Evolutionary conservation across 345 rosid species (phyloP).

Genomic region (Abelmoschus esculentus): DNA sequence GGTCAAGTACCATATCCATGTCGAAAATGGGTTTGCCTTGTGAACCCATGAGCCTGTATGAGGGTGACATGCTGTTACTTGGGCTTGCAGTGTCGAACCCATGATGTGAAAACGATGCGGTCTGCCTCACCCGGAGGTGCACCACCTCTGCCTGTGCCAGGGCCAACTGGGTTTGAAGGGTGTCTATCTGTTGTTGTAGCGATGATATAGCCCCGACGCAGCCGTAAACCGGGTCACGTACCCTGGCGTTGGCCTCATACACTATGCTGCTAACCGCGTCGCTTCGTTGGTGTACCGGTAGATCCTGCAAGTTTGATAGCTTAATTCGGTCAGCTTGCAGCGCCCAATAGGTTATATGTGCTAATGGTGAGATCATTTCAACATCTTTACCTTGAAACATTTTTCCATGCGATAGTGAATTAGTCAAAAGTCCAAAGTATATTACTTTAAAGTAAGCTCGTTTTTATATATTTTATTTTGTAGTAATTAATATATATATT

Average conservation of each 20-base stretch:
- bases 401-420: neutral
- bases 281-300: conserved; percentile 65
- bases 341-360: neutral
- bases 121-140: conserved; percentile 61
- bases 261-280: conserved; percentile 93
- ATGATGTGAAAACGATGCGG: conserved; percentile 22
- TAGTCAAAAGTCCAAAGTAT: neutral
- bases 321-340: neutral
- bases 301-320: conserved; percentile 35
- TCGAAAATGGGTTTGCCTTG: conserved; percentile 45
- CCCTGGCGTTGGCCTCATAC: conserved; percentile 92
- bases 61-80: conserved; percentile 49
- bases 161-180: conserved; percentile 79
- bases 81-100: conserved; percentile 48
- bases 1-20: conserved; percentile 58
- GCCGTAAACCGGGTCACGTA: conserved; percentile 92
- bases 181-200: conserved; percentile 71
- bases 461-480: neutral
- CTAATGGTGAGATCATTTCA: conserved; percentile 4
- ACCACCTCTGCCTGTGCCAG: conserved; percentile 86
- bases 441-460: neutral
- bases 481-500: neutral
- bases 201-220: conserved; percentile 94
- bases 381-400: neutral
- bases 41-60: conserved; percentile 48